phyloP scores from a whole-genome alignment of 495 filamentous ascomycete genomes.

The Hypoxylon fragiforme region DNA sequence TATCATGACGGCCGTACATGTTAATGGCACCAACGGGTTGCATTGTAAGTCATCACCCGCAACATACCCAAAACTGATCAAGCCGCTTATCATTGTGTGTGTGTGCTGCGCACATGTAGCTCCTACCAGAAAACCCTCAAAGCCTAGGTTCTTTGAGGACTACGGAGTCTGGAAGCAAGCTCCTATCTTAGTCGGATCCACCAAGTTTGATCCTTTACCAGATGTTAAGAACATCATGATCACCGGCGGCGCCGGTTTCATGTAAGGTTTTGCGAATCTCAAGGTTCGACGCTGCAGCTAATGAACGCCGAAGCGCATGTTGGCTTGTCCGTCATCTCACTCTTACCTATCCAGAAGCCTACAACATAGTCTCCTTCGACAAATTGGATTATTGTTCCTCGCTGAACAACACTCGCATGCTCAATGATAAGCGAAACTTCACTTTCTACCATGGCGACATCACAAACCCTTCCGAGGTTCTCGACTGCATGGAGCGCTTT shows the following conservation, averaged over 20 bases:
- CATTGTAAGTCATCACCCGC: constrained; percentile 25
- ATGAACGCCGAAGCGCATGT: constrained; percentile 52
- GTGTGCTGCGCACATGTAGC: constrained; percentile 11
- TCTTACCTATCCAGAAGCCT: constrained; percentile 65
- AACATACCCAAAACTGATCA: constrained; percentile 1
- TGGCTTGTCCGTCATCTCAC: constrained; percentile 74
- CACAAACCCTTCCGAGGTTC: constrained; percentile 62
- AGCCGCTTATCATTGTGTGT: constrained; percentile 13
- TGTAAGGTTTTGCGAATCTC: constrained; percentile 49
- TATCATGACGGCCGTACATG: constrained; percentile 30
- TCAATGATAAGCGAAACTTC: constrained; percentile 67
- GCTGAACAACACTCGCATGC: constrained; percentile 66
- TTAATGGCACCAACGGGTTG: constrained; percentile 36
- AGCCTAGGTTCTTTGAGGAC: constrained; percentile 53
- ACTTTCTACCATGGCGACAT: constrained; percentile 75
- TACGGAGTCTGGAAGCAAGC: constrained; percentile 66
- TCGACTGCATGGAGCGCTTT: constrained; percentile 60
- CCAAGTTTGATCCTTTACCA: constrained; percentile 62
- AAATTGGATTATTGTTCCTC: constrained; percentile 76
- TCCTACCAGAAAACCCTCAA: constrained; percentile 12
- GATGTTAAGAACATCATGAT: constrained; percentile 74
- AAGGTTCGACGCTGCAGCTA: constrained; percentile 8
- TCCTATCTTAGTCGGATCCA: constrained; percentile 64
- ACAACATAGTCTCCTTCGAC: constrained; percentile 76
- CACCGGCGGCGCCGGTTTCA: constrained; percentile 73